A percentile compares a stretch with the other conserved stretches of the same genome.
Conservation (phyloP, 1,139 yeast species). For the Yamadazyma siamensis region DNA sequence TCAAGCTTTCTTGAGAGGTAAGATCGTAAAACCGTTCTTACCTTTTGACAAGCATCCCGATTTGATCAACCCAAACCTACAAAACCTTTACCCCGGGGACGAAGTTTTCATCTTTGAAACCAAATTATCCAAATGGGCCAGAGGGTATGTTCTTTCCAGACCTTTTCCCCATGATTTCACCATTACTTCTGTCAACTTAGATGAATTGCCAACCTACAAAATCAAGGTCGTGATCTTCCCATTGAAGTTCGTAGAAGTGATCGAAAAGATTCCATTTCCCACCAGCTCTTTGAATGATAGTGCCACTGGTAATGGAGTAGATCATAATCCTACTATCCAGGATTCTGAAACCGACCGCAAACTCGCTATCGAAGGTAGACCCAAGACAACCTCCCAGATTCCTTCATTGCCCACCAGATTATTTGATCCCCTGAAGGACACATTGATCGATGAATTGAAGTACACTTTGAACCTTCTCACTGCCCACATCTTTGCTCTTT, state of each 20-base stretch:
- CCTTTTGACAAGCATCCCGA: slow-evolving; percentile 54
- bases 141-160: slow-evolving; percentile 65
- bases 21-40: slow-evolving; percentile 55
- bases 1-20: slow-evolving; percentile 42
- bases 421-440: slow-evolving; percentile 28
- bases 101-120: slow-evolving; percentile 76
- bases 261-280: slow-evolving; percentile 29
- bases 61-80: slow-evolving; percentile 37
- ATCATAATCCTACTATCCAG: slow-evolving; percentile 42
- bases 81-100: slow-evolving; percentile 74
- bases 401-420: slow-evolving; percentile 54
- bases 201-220: slow-evolving; percentile 56
- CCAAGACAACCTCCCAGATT: slow-evolving; percentile 14
- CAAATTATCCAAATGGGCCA: slow-evolving; percentile 65
- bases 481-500: slow-evolving; percentile 65
- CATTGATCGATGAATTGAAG: slow-evolving; percentile 52
- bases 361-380: slow-evolving; percentile 29
- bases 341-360: slow-evolving; percentile 39
- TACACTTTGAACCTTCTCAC: slow-evolving; percentile 56
- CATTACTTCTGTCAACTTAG: slow-evolving; percentile 56
- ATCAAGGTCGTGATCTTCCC: slow-evolving; percentile 60
- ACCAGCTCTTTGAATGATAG: slow-evolving; percentile 37
- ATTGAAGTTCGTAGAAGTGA: slow-evolving; percentile 42
- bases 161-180: slow-evolving; percentile 72
- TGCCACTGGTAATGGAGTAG: slow-evolving; percentile 18